Evolutionary conservation across 2,329 filamentous ascomycete genomes (phyloP).

Genomic region (Fusarium chuoi): DNA sequence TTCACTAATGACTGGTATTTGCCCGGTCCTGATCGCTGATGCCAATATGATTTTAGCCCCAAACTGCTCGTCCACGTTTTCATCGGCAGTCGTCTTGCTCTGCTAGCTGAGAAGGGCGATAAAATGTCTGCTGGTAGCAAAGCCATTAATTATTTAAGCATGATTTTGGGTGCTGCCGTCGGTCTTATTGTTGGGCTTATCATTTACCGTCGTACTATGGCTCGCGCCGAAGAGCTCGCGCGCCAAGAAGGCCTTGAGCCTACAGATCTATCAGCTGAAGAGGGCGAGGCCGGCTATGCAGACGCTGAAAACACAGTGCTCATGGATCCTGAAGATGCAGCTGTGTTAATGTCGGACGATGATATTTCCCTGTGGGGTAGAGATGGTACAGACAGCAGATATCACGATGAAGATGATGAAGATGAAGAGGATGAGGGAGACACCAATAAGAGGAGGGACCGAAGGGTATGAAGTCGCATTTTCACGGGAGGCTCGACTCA

Average conservation of each 20-base stretch:
- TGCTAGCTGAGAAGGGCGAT: slow-evolving; percentile 84
- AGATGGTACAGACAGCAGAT: slow-evolving; percentile 50
- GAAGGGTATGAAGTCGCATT: not conserved
- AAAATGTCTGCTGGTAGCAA: slow-evolving; percentile 84
- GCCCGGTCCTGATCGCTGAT: not conserved
- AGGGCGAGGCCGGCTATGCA: slow-evolving; percentile 53
- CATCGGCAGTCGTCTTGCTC: slow-evolving; percentile 84
- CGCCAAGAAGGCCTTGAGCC: slow-evolving; percentile 52
- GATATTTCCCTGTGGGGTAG: slow-evolving; percentile 68
- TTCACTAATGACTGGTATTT: not conserved
- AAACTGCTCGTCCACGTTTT: slow-evolving; percentile 94
- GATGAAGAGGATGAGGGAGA: slow-evolving; percentile 44
- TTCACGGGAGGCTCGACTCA: not conserved
- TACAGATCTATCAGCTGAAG: slow-evolving; percentile 43
- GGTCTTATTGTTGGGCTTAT: slow-evolving; percentile 82
- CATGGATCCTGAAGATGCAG: slow-evolving; percentile 61
- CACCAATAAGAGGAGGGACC: slow-evolving; percentile 25
- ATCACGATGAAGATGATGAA: slow-evolving; percentile 45
- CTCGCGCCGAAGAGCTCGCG: slow-evolving; percentile 68
- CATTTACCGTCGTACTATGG: slow-evolving; percentile 81
- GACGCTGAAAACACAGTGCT: slow-evolving; percentile 56
- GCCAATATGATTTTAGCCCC: slow-evolving; percentile 60
- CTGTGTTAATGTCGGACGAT: slow-evolving; percentile 67
- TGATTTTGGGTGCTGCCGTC: slow-evolving; percentile 75
- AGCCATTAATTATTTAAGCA: slow-evolving; percentile 84